Evolutionary conservation across 805 yeast species (phyloP).

Genomic region (Wickerhamiella kazuoi): DNA sequence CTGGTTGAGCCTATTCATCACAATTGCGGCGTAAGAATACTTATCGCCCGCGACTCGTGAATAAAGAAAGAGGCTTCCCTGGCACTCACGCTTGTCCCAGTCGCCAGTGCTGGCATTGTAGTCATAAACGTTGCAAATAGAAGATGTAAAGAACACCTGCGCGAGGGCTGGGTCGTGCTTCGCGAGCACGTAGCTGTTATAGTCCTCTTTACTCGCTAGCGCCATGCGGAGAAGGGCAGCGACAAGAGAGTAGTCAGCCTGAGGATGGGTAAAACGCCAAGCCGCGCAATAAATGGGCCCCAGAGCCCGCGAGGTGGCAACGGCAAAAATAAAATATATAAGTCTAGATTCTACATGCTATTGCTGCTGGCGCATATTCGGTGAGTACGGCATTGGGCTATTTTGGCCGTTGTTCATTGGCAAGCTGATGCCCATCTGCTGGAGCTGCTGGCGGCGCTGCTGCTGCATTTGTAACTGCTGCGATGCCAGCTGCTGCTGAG

Average conservation of each 20-base stretch:
- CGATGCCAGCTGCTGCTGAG: no score
- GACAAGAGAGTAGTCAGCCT: no score
- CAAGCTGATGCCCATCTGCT: not conserved
- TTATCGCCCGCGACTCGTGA: slow-evolving; percentile 17
- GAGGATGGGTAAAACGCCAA: no score
- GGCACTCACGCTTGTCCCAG: slow-evolving; percentile 24
- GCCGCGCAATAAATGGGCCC: no score
- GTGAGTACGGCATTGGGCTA: slow-evolving; percentile 4
- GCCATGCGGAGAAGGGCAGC: not conserved
- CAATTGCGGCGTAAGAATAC: slow-evolving; percentile 22
- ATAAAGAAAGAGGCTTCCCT: slow-evolving; percentile 25
- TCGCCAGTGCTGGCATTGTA: slow-evolving; percentile 18
- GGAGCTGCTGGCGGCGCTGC: not conserved
- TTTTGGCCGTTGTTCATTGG: not conserved
- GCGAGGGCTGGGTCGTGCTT: slow-evolving; percentile 23
- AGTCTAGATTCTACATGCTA: no score
- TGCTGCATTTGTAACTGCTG: not conserved
- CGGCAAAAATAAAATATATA: no score
- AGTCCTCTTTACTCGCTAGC: slow-evolving; percentile 9
- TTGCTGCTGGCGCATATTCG: not conserved
- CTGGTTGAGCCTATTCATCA: slow-evolving; percentile 20
- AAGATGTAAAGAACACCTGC: slow-evolving; percentile 21
- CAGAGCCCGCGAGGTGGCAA: no score
- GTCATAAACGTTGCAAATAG: slow-evolving; percentile 26
- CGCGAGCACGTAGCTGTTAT: slow-evolving; percentile 20